phyloP scores from a whole-genome alignment of 192 early-diverging fungal genomes.

The Pilaira anomala region DNA sequence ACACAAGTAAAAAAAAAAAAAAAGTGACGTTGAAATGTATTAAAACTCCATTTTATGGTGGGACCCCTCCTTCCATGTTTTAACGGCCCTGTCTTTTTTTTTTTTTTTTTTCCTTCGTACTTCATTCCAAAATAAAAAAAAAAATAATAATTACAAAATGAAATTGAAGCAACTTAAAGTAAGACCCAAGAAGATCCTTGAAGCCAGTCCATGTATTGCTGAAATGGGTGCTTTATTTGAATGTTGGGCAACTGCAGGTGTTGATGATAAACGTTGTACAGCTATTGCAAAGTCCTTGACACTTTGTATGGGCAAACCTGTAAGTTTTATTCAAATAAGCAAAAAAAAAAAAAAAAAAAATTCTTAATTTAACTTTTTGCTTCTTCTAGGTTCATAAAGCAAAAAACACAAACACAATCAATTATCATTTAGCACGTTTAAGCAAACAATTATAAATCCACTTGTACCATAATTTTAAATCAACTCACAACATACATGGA shows the following conservation, averaged over 20 bases:
- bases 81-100: conserved; percentile 7
- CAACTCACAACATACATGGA: too few species aligned
- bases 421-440: conserved; percentile 56
- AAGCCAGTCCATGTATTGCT: conserved; percentile 51
- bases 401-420: conserved; percentile 51
- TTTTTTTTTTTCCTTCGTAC: conserved; percentile 4
- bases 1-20: not conserved
- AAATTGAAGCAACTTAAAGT: conserved; percentile 60
- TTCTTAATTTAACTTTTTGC: not conserved
- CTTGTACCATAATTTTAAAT: too few species aligned
- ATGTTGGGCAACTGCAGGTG: conserved; percentile 54
- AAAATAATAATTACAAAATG: too few species aligned
- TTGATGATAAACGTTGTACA: conserved; percentile 52
- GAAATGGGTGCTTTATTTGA: conserved; percentile 61
- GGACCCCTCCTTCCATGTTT: not conserved
- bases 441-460: conserved; percentile 49
- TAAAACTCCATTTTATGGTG: not conserved
- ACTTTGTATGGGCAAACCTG: conserved; percentile 55
- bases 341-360: not conserved
- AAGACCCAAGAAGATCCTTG: conserved; percentile 51
- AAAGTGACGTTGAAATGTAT: not conserved
- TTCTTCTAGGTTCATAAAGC: conserved; percentile 39
- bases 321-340: too few species aligned
- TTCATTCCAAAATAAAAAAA: conserved; percentile 4
- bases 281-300: conserved; percentile 48